A percentile compares a stretch with the other conserved stretches of the same genome.
These are phyloP conservation scores for Staphylotrichum tortipilum DNA, from an alignment of 495 filamentous ascomycete genomes.

Conservation along the genomic window DNA sequence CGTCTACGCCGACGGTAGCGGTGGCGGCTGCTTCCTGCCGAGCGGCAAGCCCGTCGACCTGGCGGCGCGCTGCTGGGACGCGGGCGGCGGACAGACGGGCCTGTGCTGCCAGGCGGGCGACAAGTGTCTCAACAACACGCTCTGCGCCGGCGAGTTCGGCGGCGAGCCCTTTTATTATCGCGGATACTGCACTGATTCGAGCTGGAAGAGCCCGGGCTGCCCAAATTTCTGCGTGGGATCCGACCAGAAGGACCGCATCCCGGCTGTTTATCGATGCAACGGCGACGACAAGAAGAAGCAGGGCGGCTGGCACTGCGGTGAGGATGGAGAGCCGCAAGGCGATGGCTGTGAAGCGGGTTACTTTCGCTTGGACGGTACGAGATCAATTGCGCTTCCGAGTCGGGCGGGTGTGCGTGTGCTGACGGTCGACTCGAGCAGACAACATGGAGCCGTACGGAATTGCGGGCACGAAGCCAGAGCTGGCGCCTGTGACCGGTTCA, in stretches of 20 bases:
- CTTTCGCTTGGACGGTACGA: neutral
- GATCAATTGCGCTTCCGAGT: neutral
- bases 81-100: neutral
- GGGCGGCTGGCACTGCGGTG: neutral
- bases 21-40: neutral
- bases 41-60: neutral
- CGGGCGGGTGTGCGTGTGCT: neutral
- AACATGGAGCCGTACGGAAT: neutral
- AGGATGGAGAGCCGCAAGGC: neutral
- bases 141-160: neutral
- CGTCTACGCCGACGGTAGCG: neutral
- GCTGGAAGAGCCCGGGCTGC: neutral
- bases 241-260: neutral
- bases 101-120: constrained; percentile 7
- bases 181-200: constrained; percentile 4
- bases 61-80: neutral
- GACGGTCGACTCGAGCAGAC: neutral
- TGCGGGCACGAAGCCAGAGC: neutral
- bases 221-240: neutral
- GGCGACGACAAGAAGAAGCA: neutral
- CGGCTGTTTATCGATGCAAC: neutral
- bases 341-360: no score
- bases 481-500: neutral
- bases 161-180: constrained; percentile 1
- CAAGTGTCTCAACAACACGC: constrained; percentile 1